A percentile compares a stretch with the other conserved stretches of the same genome.
phyloP scores from a whole-genome alignment of 2,329 filamentous ascomycete species.

The Fusarium beomiforme region DNA sequence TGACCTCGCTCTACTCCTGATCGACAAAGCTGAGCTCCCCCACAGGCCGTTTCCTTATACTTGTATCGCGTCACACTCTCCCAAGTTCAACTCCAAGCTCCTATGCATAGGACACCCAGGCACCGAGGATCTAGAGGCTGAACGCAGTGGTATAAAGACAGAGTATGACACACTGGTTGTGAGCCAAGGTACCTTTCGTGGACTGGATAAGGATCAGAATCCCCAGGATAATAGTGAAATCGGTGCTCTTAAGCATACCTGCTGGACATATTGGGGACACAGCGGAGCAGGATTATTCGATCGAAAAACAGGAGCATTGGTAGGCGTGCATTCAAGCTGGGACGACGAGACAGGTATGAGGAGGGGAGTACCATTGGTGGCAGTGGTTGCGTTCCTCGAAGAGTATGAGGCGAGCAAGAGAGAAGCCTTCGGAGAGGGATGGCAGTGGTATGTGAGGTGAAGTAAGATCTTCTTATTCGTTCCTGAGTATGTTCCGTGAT shows the following conservation, averaged over 20 bases:
- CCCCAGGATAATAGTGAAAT: conserved; percentile 62
- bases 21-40: conserved; percentile 45
- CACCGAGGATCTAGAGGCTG: conserved; percentile 56
- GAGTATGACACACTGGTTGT: conserved; percentile 59
- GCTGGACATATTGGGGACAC: conserved; percentile 68
- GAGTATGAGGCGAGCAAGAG: conserved; percentile 31
- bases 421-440: not conserved
- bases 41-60: conserved; percentile 36
- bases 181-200: conserved; percentile 55
- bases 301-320: conserved; percentile 49
- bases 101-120: conserved; percentile 51
- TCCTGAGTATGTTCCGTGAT: too few relatives aligned
- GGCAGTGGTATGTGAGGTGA: conserved; percentile 29
- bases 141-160: conserved; percentile 47
- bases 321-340: conserved; percentile 65
- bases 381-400: conserved; percentile 52
- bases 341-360: conserved; percentile 62
- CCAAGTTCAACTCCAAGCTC: conserved; percentile 34
- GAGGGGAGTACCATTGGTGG: conserved; percentile 58
- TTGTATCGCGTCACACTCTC: conserved; percentile 22
- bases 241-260: conserved; percentile 61
- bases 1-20: conserved; percentile 59
- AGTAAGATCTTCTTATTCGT: too few relatives aligned
- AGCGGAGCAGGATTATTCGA: conserved; percentile 61
- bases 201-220: conserved; percentile 51